These are phyloP conservation scores for Actinomortierella wolfii DNA, from an alignment of 371 early-diverging fungal species.

Conservation along the genomic window DNA sequence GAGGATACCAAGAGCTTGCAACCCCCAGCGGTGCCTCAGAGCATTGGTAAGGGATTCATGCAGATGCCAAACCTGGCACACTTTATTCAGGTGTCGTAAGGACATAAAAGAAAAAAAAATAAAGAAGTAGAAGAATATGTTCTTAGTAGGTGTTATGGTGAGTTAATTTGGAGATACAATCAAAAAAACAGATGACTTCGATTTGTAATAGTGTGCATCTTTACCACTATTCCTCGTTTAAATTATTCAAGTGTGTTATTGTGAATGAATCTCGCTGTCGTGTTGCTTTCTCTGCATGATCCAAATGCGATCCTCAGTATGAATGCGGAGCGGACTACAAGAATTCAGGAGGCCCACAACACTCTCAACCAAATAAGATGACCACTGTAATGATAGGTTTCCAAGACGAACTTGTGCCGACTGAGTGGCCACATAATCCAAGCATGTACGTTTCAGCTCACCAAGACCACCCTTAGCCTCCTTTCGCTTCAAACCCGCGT, in stretches of 20 bases:
- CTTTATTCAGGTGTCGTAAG: constrained; percentile 34
- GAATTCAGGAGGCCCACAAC: constrained; percentile 1
- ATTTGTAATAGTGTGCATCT: no score
- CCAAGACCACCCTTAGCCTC: constrained; percentile 10
- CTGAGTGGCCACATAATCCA: constrained; percentile 25
- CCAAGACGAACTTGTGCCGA: not conserved
- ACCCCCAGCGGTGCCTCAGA: constrained; percentile 8
- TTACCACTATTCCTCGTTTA: no score
- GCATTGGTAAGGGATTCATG: constrained; percentile 41
- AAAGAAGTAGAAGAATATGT: constrained; percentile 13
- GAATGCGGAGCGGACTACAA: constrained; percentile 34
- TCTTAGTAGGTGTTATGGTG: no score
- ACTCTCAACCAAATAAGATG: no score
- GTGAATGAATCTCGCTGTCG: no score
- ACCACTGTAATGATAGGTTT: not conserved
- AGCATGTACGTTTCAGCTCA: constrained; percentile 10
- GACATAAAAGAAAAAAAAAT: not conserved
- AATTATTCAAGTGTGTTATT: no score
- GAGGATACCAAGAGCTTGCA: constrained; percentile 12
- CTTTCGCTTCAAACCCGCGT: constrained; percentile 31
- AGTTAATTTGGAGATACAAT: no score
- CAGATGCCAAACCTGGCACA: constrained; percentile 46
- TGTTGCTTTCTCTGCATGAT: constrained; percentile 32
- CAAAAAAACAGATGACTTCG: no score
- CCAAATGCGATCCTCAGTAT: constrained; percentile 35